Conservation (phyloP, 805 yeast genomes). For the Metschnikowia amazonensis region DNA sequence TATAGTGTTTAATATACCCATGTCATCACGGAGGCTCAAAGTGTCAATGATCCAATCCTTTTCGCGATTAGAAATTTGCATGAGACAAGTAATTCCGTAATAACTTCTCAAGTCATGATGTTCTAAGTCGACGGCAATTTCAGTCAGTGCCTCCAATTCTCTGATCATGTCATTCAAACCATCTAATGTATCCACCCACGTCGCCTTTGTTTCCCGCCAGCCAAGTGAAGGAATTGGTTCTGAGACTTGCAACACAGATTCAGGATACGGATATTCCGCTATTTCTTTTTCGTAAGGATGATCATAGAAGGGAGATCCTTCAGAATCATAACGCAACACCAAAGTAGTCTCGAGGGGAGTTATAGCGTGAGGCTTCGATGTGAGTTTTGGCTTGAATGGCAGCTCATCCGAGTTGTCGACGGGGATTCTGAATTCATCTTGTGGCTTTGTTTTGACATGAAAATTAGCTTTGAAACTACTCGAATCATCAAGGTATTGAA, state of each 20-base stretch:
- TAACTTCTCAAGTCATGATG: slow-evolving; percentile 92
- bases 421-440: slow-evolving; percentile 49
- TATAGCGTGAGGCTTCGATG: slow-evolving; percentile 68
- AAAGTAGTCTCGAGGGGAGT: slow-evolving; percentile 52
- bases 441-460: slow-evolving; percentile 54
- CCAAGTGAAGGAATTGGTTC: slow-evolving; percentile 52
- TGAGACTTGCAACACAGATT: slow-evolving; percentile 35
- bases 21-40: slow-evolving; percentile 67
- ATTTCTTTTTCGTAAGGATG: slow-evolving; percentile 86
- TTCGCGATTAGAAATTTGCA: slow-evolving; percentile 86
- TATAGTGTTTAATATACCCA: slow-evolving; percentile 61
- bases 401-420: slow-evolving; percentile 64
- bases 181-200: slow-evolving; percentile 66
- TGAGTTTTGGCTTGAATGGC: slow-evolving; percentile 77
- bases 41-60: slow-evolving; percentile 88
- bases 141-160: slow-evolving; percentile 48
- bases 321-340: slow-evolving; percentile 4
- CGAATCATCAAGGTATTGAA: slow-evolving; percentile 8
- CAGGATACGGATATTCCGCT: slow-evolving; percentile 63
- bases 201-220: slow-evolving; percentile 63
- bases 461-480: slow-evolving; percentile 2
- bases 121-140: slow-evolving; percentile 90
- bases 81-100: slow-evolving; percentile 83
- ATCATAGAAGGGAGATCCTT: slow-evolving; percentile 33
- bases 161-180: slow-evolving; percentile 52